phyloP scores from a whole-genome alignment of 164 flowering plant species.

The Tinospora cordifolia region DNA sequence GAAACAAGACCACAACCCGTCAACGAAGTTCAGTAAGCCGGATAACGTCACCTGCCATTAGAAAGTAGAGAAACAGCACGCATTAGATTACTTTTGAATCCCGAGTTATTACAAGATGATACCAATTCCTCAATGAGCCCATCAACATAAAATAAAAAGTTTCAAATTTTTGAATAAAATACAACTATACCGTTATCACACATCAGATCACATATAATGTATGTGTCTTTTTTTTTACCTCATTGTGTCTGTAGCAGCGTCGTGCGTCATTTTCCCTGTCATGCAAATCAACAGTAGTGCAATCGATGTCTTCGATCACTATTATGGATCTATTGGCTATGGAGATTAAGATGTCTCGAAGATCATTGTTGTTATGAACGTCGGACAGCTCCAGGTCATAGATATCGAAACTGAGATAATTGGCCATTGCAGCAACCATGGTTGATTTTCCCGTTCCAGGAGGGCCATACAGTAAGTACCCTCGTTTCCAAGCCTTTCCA shows the following conservation, averaged over 20 bases:
- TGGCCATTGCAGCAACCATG: slow-evolving; percentile 69
- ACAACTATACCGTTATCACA: too few species aligned
- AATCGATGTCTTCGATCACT: slow-evolving; percentile 57
- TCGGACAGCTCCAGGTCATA: slow-evolving; percentile 52
- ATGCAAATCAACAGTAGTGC: slow-evolving; percentile 12
- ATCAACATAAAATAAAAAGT: too few species aligned
- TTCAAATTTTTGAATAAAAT: too few species aligned
- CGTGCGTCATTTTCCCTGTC: not conserved
- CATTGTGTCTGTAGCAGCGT: not conserved
- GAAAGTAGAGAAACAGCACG: too few species aligned
- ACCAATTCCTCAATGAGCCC: too few species aligned
- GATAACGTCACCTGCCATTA: slow-evolving; percentile 4
- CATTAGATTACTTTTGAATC: too few species aligned
- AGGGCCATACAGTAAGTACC: slow-evolving; percentile 58
- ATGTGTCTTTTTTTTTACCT: not conserved
- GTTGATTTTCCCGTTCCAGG: slow-evolving; percentile 76
- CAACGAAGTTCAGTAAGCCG: slow-evolving; percentile 30
- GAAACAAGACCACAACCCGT: slow-evolving; percentile 30
- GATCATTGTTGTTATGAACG: slow-evolving; percentile 38
- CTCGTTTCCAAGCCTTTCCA: slow-evolving; percentile 66
- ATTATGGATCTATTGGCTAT: slow-evolving; percentile 41
- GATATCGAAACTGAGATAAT: slow-evolving; percentile 48
- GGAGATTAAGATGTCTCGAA: slow-evolving; percentile 39
- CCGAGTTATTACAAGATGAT: too few species aligned
- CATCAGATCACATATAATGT: too few species aligned